Evolutionary conservation across 1,284 basidiomycete genomes (phyloP).

Genomic region (Microbotryum scabiosae): DNA sequence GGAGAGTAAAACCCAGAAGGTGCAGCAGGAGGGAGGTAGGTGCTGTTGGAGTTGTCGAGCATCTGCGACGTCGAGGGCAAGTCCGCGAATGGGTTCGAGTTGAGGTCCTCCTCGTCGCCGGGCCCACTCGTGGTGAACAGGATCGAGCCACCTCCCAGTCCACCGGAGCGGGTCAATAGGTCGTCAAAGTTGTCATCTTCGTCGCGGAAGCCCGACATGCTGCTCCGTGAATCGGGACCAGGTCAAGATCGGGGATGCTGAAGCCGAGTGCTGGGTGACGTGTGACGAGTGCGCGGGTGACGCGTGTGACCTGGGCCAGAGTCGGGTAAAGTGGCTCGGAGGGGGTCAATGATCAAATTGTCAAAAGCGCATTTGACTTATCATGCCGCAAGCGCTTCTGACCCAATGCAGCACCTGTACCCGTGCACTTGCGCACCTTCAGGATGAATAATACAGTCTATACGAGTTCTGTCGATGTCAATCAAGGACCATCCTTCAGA

Average conservation of each 20-base stretch:
- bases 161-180: slow-evolving; percentile 5
- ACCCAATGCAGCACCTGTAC: no score
- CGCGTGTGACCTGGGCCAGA: no score
- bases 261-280: not conserved
- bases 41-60: not conserved
- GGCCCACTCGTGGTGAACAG: slow-evolving; percentile 3
- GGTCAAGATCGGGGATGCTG: no score
- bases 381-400: no score
- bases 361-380: no score
- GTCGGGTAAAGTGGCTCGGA: no score
- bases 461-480: no score
- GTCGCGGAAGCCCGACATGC: slow-evolving; percentile 22
- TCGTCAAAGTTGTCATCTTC: slow-evolving; percentile 18
- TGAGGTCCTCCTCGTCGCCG: slow-evolving; percentile 16
- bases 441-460: no score
- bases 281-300: not conserved
- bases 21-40: not conserved
- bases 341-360: no score
- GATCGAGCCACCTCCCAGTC: not conserved
- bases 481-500: no score
- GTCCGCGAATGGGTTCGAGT: slow-evolving; percentile 26
- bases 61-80: not conserved
- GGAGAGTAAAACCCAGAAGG: not conserved
- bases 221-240: not conserved
- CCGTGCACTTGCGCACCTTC: no score